Evolutionary conservation across 176 grass and related monocot genomes (phyloP).

Genomic region (Puya raimondii): DNA sequence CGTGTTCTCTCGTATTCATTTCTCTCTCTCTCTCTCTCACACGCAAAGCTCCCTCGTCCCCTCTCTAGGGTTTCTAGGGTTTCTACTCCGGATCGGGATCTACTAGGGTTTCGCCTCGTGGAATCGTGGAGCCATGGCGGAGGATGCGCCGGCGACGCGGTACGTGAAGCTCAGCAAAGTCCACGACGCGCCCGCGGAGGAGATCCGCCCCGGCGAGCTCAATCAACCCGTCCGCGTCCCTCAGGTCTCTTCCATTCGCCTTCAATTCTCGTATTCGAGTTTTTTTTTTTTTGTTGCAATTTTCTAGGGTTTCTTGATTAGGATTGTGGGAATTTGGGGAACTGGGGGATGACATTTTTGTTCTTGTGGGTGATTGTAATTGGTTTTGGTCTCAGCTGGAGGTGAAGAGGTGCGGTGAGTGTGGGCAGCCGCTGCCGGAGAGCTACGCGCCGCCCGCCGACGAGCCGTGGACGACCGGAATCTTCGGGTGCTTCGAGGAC

Average conservation of each 20-base stretch:
- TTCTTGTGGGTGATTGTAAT: no score
- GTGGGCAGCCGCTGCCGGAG: conserved; percentile 67
- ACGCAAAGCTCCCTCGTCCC: no score
- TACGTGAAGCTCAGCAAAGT: conserved; percentile 90
- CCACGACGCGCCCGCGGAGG: conserved; percentile 69
- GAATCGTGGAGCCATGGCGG: conserved; percentile 35
- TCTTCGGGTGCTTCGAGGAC: conserved; percentile 75
- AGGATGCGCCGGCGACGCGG: conserved; percentile 42
- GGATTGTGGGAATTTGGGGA: no score
- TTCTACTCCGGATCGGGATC: no score
- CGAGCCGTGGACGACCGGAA: conserved; percentile 75
- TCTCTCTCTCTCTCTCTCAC: no score
- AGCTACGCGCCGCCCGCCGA: conserved; percentile 65
- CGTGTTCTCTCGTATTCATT: no score
- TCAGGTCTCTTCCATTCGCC: conserved; percentile 35
- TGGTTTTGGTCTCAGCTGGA: conserved; percentile 31
- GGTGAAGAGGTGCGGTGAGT: conserved; percentile 58
- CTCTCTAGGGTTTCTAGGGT: no score
- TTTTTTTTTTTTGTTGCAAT: conserved; percentile 9
- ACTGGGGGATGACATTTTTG: no score
- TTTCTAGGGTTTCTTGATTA: no score
- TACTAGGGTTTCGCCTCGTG: no score
- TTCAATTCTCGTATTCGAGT: not conserved
- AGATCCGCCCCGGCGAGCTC: conserved; percentile 82
- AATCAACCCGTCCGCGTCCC: conserved; percentile 88